A percentile compares a stretch with the other conserved stretches of the same genome.
phyloP scores from a whole-genome alignment of 108 stramenopile species.

The Pseudonitzschia multiseries region DNA sequence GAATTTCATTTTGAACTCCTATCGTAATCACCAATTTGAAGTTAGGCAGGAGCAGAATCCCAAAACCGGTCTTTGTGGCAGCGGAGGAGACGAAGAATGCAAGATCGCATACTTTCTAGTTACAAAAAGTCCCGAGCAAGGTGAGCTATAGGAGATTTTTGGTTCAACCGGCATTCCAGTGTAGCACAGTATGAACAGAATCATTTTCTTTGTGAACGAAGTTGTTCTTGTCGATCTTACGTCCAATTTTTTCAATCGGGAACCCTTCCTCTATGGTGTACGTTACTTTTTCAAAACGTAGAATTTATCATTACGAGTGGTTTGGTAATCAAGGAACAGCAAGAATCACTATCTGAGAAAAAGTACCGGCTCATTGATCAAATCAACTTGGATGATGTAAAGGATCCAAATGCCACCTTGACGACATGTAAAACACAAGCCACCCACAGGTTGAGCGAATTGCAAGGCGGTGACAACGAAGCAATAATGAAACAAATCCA shows the following conservation, averaged over 20 bases:
- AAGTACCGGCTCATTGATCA: neutral
- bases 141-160: constrained; percentile 26
- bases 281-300: neutral
- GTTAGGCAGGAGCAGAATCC: constrained; percentile 60
- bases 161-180: no score
- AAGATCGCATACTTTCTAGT: constrained; percentile 55
- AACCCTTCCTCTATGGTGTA: no score
- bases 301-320: constrained; percentile 37
- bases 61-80: constrained; percentile 58
- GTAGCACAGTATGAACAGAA: no score
- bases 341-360: constrained; percentile 9
- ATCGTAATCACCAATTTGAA: constrained; percentile 74
- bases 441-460: constrained; percentile 39
- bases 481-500: constrained; percentile 16
- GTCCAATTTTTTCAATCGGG: no score
- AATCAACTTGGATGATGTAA: constrained; percentile 40
- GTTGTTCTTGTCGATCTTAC: no score
- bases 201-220: no score
- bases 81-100: constrained; percentile 37
- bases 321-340: constrained; percentile 16
- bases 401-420: constrained; percentile 53
- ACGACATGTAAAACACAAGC: constrained; percentile 35
- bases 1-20: constrained; percentile 56
- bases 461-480: constrained; percentile 25
- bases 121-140: constrained; percentile 57